Base-by-base conservation (phyloP, 495 filamentous ascomycete species). In the Talaromyces thailandensis region DNA sequence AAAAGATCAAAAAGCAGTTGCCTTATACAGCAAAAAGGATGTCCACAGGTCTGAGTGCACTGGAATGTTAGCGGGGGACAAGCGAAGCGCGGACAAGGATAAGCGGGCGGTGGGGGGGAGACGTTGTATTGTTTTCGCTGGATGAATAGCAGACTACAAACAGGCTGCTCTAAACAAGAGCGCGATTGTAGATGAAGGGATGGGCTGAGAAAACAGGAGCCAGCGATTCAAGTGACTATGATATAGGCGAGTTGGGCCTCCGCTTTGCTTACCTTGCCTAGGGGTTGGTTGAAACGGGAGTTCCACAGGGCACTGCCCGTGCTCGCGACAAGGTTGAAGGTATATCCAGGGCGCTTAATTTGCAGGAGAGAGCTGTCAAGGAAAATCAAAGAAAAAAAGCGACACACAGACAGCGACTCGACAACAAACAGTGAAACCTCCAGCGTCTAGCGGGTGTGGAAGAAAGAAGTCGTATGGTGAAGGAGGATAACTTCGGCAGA, bases 271-370 rank as follows among this genome's bases (percentile, higher is more conserved):
- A 48, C 43, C 43, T 48, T 48, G 43, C 43, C 43, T 48, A 48
- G 50, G 50, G 21, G 55, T 57, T 29, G n/a, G 29, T 57, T 57
- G 55, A 57, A 35, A 57, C 55, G 55, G 26, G 29, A 57, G 55
- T 57, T 35, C 55, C 55, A 57, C 55, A 57, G 55, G 55, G 55
- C 55, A 35, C 55, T 12, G 55, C 55, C 55, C 55, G 55, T 57
- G 29, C 55, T 35, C n/a, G 28, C 28, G n/a, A 25, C 28, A 21
- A 21, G 18, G 29, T 18, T 31, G 55, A 35, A 25, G 55, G 55
- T 57, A 25, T 31, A 18, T 35, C 26, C 26, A 57, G 55, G 26
- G 55, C 55, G 55, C n/a, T 8, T 57, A 21, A 23, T 3, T 21
- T 35, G 55, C 16, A 56, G 16, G 16, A 24, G 23, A 16, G 52